Conservation (phyloP, 805 yeast genomes). For the Lipomyces yamadae region DNA sequence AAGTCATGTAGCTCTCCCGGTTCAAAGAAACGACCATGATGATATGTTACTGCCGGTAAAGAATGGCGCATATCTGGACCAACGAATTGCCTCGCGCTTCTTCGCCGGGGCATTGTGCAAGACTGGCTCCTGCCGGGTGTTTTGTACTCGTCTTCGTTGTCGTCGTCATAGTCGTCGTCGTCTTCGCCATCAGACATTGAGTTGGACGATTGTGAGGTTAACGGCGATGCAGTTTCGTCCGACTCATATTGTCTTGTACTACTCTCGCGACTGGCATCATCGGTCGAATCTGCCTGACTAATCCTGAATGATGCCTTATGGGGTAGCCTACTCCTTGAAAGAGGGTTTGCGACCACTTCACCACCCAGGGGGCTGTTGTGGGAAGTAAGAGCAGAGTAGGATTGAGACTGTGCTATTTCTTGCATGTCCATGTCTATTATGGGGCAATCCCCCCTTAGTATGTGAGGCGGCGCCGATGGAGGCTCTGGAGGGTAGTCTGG, state of each 20-base stretch:
- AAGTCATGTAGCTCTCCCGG: not conserved
- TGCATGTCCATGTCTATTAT: not conserved
- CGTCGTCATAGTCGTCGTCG: not conserved
- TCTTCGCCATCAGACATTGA: not conserved
- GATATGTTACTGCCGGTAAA: not conserved
- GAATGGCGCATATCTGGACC: not conserved
- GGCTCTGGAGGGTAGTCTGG: constrained; percentile 1
- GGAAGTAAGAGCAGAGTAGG: not conserved
- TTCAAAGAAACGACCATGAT: not conserved
- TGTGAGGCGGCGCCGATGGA: not conserved
- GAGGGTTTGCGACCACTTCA: not conserved
- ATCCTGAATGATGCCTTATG: not conserved
- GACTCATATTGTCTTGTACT: not conserved
- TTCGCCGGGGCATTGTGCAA: not conserved
- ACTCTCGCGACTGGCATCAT: not conserved
- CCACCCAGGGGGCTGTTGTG: not conserved
- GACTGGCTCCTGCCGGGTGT: not conserved
- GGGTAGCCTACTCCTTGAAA: not conserved
- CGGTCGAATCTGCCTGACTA: not conserved
- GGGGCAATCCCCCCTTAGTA: not conserved
- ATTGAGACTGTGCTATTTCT: not conserved
- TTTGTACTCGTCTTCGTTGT: not conserved
- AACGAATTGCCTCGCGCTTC: not conserved
- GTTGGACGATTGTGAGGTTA: not conserved
- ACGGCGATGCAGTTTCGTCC: not conserved